These are phyloP conservation scores for Trypanosoma platydactyli DNA, from an alignment of 208 protist genomes.

Conservation along the genomic window DNA sequence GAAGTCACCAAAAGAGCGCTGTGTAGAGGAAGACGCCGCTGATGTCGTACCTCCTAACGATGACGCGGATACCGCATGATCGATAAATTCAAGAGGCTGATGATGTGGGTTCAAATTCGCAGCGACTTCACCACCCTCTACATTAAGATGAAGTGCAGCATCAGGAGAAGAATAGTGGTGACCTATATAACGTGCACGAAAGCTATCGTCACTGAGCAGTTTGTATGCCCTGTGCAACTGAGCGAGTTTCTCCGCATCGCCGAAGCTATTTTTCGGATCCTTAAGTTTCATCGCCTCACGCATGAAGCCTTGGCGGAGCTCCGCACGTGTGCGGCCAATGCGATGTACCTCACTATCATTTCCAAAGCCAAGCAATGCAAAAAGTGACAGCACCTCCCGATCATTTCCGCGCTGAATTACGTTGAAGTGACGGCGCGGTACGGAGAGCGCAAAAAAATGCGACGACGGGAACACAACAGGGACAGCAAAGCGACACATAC, in stretches of 20 bases:
- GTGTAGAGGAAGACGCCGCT: constrained; percentile 2
- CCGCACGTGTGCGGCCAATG: constrained; percentile 54
- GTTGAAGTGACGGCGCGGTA: constrained; percentile 27
- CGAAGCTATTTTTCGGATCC: constrained; percentile 48
- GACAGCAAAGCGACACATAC: neutral
- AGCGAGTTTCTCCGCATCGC: constrained; percentile 43
- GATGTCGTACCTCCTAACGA: too few species aligned
- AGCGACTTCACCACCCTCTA: constrained; percentile 66
- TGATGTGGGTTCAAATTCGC: constrained; percentile 87
- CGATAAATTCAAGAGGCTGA: constrained; percentile 62
- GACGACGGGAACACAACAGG: neutral
- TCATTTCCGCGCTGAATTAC: constrained; percentile 81
- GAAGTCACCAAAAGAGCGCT: constrained; percentile 49
- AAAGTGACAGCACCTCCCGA: constrained; percentile 49
- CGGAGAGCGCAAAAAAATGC: neutral
- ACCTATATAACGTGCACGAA: constrained; percentile 56
- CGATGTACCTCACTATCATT: constrained; percentile 56
- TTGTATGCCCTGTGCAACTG: constrained; percentile 61
- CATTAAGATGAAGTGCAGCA: constrained; percentile 66
- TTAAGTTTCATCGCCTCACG: constrained; percentile 60
- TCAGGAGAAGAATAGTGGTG: constrained; percentile 82
- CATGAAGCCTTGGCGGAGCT: constrained; percentile 64
- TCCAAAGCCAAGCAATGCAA: constrained; percentile 68
- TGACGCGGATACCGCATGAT: constrained; percentile 47
- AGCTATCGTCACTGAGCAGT: constrained; percentile 51